Evolutionary conservation across 805 yeast species (phyloP).

Genomic region (Ogataea trehaloabstinens): DNA sequence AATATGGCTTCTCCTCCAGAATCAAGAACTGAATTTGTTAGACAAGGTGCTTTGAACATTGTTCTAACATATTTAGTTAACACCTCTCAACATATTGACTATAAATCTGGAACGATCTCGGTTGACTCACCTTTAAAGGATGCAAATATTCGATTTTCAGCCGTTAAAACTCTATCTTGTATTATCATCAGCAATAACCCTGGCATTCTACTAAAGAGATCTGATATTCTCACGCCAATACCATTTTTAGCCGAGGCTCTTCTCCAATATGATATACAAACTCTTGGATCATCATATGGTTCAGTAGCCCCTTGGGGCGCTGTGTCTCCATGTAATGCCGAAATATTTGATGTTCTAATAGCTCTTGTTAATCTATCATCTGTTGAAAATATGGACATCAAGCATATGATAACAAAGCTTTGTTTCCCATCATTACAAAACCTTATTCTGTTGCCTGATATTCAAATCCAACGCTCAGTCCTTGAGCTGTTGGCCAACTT

Average conservation of each 20-base stretch:
- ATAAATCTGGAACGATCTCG: constrained; percentile 22
- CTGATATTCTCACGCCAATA: constrained; percentile 39
- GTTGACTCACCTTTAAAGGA: constrained; percentile 20
- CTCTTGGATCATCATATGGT: constrained; percentile 15
- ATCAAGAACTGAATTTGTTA: constrained; percentile 37
- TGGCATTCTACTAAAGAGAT: constrained; percentile 36
- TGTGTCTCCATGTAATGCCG: constrained; percentile 28
- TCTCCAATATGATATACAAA: constrained; percentile 36
- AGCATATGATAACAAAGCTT: constrained; percentile 35
- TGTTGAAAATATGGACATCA: constrained; percentile 29
- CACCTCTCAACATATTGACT: constrained; percentile 25
- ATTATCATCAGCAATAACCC: constrained; percentile 47
- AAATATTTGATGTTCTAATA: constrained; percentile 43
- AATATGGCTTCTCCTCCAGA: constrained; percentile 31
- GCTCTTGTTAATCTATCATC: constrained; percentile 54
- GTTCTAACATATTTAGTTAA: constrained; percentile 39
- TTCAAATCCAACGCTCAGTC: constrained; percentile 41
- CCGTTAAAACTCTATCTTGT: constrained; percentile 43
- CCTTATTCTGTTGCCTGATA: constrained; percentile 34
- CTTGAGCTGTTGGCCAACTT: constrained; percentile 52
- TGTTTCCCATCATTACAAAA: constrained; percentile 38
- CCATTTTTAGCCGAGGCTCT: constrained; percentile 50
- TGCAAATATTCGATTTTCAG: constrained; percentile 28
- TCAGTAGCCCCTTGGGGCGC: constrained; percentile 20
- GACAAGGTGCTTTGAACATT: constrained; percentile 45